phyloP scores from a whole-genome alignment of 192 early-diverging fungal genomes.

The Linnemannia zychae region DNA sequence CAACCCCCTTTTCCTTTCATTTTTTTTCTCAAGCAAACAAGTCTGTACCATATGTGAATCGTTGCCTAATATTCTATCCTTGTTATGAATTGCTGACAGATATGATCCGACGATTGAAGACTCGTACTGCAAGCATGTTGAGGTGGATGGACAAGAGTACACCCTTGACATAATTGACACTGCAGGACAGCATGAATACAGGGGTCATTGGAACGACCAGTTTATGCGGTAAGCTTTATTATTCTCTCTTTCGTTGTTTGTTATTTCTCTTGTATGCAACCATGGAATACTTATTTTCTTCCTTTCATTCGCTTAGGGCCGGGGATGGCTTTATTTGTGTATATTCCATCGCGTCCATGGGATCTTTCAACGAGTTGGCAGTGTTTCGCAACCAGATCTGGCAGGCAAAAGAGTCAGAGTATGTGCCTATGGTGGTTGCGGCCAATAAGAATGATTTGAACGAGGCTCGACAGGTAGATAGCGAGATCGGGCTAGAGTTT shows the following conservation, averaged over 20 bases:
- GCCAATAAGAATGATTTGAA: conserved; percentile 91
- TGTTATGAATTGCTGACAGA: not conserved
- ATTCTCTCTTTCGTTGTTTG: no score
- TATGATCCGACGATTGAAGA: conserved; percentile 59
- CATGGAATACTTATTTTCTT: not conserved
- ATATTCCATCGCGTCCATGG: conserved; percentile 83
- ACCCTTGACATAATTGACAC: conserved; percentile 86
- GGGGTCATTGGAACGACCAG: conserved; percentile 49
- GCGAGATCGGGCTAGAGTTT: conserved; percentile 67
- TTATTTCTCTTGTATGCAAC: not conserved
- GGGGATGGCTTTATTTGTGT: conserved; percentile 90
- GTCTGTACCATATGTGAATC: not conserved
- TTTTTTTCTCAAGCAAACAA: not conserved
- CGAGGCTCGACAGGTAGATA: conserved; percentile 69
- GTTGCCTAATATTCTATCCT: no score
- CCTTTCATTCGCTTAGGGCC: conserved; percentile 58
- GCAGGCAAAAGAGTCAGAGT: conserved; percentile 84
- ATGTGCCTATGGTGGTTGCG: conserved; percentile 84
- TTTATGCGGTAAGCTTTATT: conserved; percentile 44
- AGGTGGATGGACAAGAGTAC: conserved; percentile 77
- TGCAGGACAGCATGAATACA: conserved; percentile 88
- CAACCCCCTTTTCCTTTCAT: not conserved
- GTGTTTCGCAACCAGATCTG: conserved; percentile 81
- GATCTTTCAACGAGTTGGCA: conserved; percentile 83
- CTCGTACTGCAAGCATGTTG: conserved; percentile 80